Evolutionary conservation across 2,329 filamentous ascomycete species (phyloP).

Genomic region (Neurospora crassa): DNA sequence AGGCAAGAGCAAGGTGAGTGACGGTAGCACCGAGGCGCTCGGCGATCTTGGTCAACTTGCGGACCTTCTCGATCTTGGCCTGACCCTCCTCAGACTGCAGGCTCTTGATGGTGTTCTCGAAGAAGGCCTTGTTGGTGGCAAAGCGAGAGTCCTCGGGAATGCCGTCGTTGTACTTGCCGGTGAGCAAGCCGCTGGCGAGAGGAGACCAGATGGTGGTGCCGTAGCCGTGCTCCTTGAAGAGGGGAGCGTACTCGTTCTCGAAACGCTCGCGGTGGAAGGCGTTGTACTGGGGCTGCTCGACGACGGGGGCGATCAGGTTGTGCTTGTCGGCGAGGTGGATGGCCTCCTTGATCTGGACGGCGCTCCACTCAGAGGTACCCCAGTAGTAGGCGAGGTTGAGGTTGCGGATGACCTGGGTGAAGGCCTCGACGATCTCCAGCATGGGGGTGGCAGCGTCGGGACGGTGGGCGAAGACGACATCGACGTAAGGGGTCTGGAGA

Average conservation of each 20-base stretch:
- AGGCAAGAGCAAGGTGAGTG: conserved; percentile 46
- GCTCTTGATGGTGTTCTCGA: conserved; percentile 38
- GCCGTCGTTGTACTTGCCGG: conserved; percentile 55
- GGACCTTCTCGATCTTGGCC: conserved; percentile 45
- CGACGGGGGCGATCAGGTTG: conserved; percentile 44
- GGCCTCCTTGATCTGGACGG: conserved; percentile 49
- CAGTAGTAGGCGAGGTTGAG: conserved; percentile 55
- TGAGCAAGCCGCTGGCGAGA: conserved; percentile 46
- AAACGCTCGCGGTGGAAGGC: conserved; percentile 51
- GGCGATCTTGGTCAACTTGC: conserved; percentile 50
- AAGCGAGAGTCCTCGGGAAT: conserved; percentile 52
- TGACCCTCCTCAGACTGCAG: conserved; percentile 44
- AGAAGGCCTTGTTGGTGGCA: conserved; percentile 43
- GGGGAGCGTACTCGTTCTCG: conserved; percentile 49
- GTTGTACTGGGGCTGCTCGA: conserved; percentile 47
- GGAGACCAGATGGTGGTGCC: conserved; percentile 46
- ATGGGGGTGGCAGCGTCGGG: conserved; percentile 47
- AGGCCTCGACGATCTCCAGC: conserved; percentile 49
- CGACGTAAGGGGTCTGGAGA: conserved; percentile 54
- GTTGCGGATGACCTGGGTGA: conserved; percentile 36
- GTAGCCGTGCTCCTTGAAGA: conserved; percentile 47
- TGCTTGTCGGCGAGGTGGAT: conserved; percentile 43
- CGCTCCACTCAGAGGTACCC: conserved; percentile 53
- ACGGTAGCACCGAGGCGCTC: conserved; percentile 50
- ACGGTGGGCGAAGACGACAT: conserved; percentile 53